Percentiles rank a stretch among this genome's conserved stretches.
Evolutionary conservation across 768 basidiomycete species (phyloP).

Genomic region (Erythrobasidium yunnanense): DNA sequence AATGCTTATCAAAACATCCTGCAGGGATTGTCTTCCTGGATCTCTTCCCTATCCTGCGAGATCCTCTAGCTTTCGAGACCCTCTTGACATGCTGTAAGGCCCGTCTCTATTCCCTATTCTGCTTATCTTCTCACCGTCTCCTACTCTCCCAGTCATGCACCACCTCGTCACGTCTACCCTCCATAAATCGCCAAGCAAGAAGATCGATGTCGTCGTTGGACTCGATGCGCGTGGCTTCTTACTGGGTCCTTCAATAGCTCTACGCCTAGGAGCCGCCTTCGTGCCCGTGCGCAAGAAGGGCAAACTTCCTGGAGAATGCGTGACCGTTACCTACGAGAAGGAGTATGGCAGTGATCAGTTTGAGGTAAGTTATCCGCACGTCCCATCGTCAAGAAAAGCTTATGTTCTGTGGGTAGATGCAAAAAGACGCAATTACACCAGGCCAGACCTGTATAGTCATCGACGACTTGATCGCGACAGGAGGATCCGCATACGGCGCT

Average conservation of each 20-base stretch:
- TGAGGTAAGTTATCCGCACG: background rate
- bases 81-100: background rate
- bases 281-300: slow-evolving; percentile 89
- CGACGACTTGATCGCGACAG: slow-evolving; percentile 87
- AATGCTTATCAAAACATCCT: background rate
- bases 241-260: slow-evolving; percentile 79
- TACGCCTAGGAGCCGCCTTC: slow-evolving; percentile 82
- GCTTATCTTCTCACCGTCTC: background rate
- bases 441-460: slow-evolving; percentile 77
- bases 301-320: slow-evolving; percentile 81
- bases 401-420: slow-evolving; percentile 57
- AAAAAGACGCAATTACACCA: slow-evolving; percentile 66
- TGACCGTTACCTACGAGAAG: slow-evolving; percentile 67
- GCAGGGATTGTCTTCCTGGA: slow-evolving; percentile 78
- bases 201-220: slow-evolving; percentile 73
- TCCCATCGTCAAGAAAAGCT: slow-evolving; percentile 58
- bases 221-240: slow-evolving; percentile 94
- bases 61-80: slow-evolving; percentile 77
- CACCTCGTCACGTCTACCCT: slow-evolving; percentile 72
- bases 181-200: slow-evolving; percentile 40
- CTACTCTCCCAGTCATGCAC: slow-evolving; percentile 48
- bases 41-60: slow-evolving; percentile 80
- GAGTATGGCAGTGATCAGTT: slow-evolving; percentile 48
- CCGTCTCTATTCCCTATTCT: background rate
- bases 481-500: slow-evolving; percentile 86